Conservation (phyloP, 306 rosid species). For the Mimosa bimucronata region DNA sequence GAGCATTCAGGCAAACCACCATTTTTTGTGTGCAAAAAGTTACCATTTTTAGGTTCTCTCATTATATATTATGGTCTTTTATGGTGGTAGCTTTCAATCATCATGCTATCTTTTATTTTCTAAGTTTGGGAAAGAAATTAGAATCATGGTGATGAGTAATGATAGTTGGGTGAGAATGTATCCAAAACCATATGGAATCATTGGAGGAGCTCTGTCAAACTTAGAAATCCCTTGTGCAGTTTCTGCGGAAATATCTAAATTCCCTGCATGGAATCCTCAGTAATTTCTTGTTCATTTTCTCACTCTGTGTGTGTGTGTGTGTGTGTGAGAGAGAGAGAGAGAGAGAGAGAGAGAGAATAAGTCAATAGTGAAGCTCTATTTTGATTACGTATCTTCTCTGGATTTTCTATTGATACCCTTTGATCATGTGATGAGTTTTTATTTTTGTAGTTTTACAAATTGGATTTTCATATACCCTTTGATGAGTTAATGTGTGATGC, state of each 20-base stretch:
- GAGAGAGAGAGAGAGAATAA: no score
- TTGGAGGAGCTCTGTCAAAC: constrained; percentile 94
- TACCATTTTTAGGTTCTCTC: no score
- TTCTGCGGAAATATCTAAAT: constrained; percentile 84
- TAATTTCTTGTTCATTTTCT: constrained; percentile 2
- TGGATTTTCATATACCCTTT: constrained; percentile 21
- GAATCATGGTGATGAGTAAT: no score
- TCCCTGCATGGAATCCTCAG: constrained; percentile 74
- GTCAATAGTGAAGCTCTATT: constrained; percentile 19
- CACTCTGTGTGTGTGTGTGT: background rate
- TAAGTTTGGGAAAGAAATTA: no score
- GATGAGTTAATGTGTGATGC: background rate
- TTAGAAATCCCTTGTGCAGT: constrained; percentile 97
- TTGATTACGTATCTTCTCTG: constrained; percentile 32
- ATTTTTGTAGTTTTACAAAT: constrained; percentile 16
- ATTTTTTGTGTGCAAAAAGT: no score
- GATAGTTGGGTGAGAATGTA: constrained; percentile 97
- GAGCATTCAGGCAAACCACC: no score
- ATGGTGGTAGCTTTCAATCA: no score
- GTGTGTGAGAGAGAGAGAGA: no score
- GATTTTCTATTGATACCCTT: constrained; percentile 18
- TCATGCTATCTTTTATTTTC: no score
- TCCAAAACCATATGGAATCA: constrained; percentile 93
- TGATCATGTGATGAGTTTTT: background rate
- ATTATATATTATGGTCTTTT: no score